Conservation (phyloP, 306 rosid genomes). For the Lathyrus oleraceus region DNA sequence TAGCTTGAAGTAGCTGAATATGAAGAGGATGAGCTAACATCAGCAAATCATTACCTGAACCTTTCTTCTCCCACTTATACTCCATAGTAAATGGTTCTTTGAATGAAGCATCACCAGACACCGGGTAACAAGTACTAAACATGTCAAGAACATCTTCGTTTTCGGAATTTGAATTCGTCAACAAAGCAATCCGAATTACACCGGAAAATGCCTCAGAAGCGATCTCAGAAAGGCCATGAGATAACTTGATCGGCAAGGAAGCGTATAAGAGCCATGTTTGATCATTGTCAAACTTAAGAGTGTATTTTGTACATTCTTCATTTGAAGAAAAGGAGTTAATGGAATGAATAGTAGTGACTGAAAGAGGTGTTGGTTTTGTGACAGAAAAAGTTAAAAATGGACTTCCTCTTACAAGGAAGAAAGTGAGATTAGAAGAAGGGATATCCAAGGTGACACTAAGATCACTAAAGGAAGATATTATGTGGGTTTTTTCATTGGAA, state of each 20-base stretch:
- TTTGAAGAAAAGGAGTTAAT: constrained; percentile 57
- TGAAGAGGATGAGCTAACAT: constrained; percentile 89
- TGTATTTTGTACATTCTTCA: constrained; percentile 48
- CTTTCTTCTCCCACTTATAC: constrained; percentile 79
- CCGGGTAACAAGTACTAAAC: constrained; percentile 68
- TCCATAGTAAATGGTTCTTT: constrained; percentile 59
- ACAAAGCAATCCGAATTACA: constrained; percentile 54
- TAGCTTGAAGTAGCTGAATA: constrained; percentile 38
- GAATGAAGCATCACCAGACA: constrained; percentile 63
- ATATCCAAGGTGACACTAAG: constrained; percentile 73
- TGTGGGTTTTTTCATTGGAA: constrained; percentile 43
- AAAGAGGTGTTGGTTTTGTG: constrained; percentile 43
- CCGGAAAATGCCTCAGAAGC: constrained; percentile 65
- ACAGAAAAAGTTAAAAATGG: constrained; percentile 43
- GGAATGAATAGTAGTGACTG: constrained; percentile 64
- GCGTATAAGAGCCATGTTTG: constrained; percentile 85
- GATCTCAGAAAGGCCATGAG: constrained; percentile 42
- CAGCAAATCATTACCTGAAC: constrained; percentile 59
- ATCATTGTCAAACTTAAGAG: constrained; percentile 59
- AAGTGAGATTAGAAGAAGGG: constrained; percentile 67
- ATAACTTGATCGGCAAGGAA: constrained; percentile 55
- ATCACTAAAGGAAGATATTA: constrained; percentile 62
- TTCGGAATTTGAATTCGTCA: constrained; percentile 49
- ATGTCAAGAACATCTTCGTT: constrained; percentile 52
- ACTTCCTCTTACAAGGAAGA: constrained; percentile 79